Evolutionary conservation across 352 stramenopile genomes (phyloP).

Genomic region (Phytophthora lateralis): DNA sequence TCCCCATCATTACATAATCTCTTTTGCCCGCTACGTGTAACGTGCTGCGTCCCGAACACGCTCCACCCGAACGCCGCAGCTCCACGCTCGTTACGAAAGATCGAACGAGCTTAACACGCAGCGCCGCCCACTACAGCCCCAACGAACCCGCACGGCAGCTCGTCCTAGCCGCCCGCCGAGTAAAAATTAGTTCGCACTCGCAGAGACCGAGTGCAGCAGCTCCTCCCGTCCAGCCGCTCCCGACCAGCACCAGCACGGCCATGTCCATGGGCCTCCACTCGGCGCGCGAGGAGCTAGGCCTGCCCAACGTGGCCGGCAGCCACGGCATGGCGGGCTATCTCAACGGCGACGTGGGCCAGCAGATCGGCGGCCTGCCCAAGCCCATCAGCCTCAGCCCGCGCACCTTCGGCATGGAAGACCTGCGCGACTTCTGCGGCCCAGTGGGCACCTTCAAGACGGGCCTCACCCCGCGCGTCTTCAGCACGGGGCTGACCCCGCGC

Average conservation of each 20-base stretch:
- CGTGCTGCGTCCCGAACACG: slow-evolving; percentile 32
- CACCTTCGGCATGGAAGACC: slow-evolving; percentile 85
- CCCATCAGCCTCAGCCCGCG: slow-evolving; percentile 77
- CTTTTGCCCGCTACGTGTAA: slow-evolving; percentile 59
- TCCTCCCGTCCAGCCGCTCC: slow-evolving; percentile 18
- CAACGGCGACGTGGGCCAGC: slow-evolving; percentile 37
- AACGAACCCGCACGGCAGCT: slow-evolving; percentile 13
- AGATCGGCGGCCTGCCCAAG: slow-evolving; percentile 54
- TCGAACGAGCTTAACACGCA: slow-evolving; percentile 23
- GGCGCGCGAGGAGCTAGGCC: slow-evolving; percentile 68
- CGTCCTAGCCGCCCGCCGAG: slow-evolving; percentile 6
- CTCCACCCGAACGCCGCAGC: slow-evolving; percentile 8
- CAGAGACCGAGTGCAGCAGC: slow-evolving; percentile 39
- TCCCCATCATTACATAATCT: slow-evolving; percentile 80
- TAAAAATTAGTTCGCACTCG: slow-evolving; percentile 41
- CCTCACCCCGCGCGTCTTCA: slow-evolving; percentile 81
- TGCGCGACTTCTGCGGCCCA: slow-evolving; percentile 82
- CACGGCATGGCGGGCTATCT: slow-evolving; percentile 50
- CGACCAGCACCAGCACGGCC: slow-evolving; percentile 24
- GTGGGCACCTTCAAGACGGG: slow-evolving; percentile 86
- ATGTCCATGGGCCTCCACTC: slow-evolving; percentile 82
- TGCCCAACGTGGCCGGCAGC: slow-evolving; percentile 53
- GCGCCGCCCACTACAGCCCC: slow-evolving; percentile 2
- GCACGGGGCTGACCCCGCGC: slow-evolving; percentile 76
- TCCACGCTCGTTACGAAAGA: slow-evolving; percentile 17